Base-by-base conservation (phyloP, 352 stramenopile genomes). In the Phytophthora multivora region DNA sequence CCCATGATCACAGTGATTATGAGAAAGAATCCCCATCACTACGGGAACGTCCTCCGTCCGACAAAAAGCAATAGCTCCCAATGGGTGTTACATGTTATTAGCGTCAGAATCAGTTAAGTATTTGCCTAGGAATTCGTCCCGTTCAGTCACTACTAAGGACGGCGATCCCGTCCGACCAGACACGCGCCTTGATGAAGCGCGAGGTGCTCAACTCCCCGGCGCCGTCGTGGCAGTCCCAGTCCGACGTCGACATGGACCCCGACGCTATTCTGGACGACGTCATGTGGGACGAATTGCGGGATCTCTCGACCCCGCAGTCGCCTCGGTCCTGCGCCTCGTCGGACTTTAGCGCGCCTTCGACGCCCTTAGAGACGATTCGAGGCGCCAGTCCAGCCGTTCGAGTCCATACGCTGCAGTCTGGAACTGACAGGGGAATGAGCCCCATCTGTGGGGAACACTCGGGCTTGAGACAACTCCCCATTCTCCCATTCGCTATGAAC, bases 201-300 rank as follows among this genome's bases (percentile, higher is more conserved):
- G 59, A 55, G 5, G 10, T 39, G 9, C 5, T 5, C 2, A 15
- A 42, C 3, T 42, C 21, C 21, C 21, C 21, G 21, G 21, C 21
- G 21, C 21, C 28, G 18, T 23, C 30, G 16, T 66, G 40, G 26
- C 28, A 39, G 42, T 56, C n/a, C 4, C 21, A 43, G 6, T 23
- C 23, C 3, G 36, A 55, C 36, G 26, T 33, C 28, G 28, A 33
- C 28, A 33, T 33, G 28, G 58, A 60, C 21, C 19, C 50, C 5
- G 56, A 61, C 23, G 36, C 56, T 7, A 38, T 64, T 10, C 42
- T 66, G 4, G 43, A 63, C 61, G 53, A 59, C 42, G 54, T 46
- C 26, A 66, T 51, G 50, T 66, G 48, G 63, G 63, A 63, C 56
- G 63, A 66, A 26, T 18, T 66, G 3, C 53, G 38, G 7, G 39